A percentile compares a stretch with the other conserved stretches of the same genome.
Conservation (phyloP, 768 basidiomycete species). For the Scleroderma bovista region DNA sequence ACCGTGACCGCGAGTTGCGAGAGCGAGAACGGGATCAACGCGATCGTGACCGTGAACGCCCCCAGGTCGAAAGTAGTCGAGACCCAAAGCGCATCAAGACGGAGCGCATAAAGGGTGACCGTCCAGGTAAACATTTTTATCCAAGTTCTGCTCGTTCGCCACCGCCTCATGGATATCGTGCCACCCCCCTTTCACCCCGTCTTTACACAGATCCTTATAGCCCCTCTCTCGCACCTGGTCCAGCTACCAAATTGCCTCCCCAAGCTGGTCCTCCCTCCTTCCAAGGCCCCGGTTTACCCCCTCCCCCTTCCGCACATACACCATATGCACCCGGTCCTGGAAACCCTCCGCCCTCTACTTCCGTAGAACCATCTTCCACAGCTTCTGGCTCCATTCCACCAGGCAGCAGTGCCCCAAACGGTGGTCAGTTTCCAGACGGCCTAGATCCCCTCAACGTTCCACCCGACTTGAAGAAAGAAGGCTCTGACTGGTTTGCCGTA, state of each 20-base stretch:
- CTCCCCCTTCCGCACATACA: slow-evolving; percentile 26
- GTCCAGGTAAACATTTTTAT: slow-evolving; percentile 34
- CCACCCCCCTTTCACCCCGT: slow-evolving; percentile 17
- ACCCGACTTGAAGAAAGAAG: slow-evolving; percentile 48
- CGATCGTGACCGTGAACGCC: slow-evolving; percentile 38
- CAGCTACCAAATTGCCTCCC: slow-evolving; percentile 33
- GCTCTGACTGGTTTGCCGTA: slow-evolving; percentile 83
- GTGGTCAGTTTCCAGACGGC: slow-evolving; percentile 29
- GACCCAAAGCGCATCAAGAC: slow-evolving; percentile 61
- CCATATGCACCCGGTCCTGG: slow-evolving; percentile 29
- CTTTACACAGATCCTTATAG: slow-evolving; percentile 31
- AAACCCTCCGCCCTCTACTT: slow-evolving; percentile 26
- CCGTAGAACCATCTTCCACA: slow-evolving; percentile 18
- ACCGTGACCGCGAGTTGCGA: slow-evolving; percentile 33
- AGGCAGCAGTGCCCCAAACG: slow-evolving; percentile 22
- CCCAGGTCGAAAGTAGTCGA: slow-evolving; percentile 36
- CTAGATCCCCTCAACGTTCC: slow-evolving; percentile 31
- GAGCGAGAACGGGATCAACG: slow-evolving; percentile 25
- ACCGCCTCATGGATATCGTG: slow-evolving; percentile 29
- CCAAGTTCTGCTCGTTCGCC: slow-evolving; percentile 22
- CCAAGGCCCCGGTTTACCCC: slow-evolving; percentile 33
- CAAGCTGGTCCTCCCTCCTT: slow-evolving; percentile 27
- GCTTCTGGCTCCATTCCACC: slow-evolving; percentile 21
- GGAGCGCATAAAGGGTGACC: slow-evolving; percentile 42
- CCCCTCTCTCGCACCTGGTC: slow-evolving; percentile 33